A percentile compares a stretch with the other conserved stretches of the same genome.
phyloP scores from a whole-genome alignment of 2,329 filamentous ascomycete genomes.

The Pseudocercospora cruenta region DNA sequence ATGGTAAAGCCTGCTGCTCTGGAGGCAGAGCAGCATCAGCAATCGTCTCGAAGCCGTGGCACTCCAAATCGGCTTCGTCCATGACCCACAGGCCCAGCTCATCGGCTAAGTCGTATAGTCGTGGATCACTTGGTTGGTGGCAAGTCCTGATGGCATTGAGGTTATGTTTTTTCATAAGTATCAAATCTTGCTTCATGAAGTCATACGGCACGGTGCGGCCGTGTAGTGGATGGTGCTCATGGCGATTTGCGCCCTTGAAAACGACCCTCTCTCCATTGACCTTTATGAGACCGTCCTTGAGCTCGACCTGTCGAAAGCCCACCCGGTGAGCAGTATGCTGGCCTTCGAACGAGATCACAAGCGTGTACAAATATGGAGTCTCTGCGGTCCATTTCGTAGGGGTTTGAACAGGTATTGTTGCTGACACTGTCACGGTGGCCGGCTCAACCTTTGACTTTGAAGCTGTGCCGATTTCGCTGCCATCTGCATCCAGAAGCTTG shows the following conservation, averaged over 20 bases:
- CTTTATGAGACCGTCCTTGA: constrained; percentile 61
- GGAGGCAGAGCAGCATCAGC: constrained; percentile 29
- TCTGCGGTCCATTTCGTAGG: constrained; percentile 72
- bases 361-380: constrained; percentile 63
- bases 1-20: constrained; percentile 62
- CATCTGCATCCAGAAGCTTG: constrained; percentile 43
- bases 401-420: constrained; percentile 52
- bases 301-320: constrained; percentile 67
- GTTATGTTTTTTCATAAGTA: constrained; percentile 72
- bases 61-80: constrained; percentile 57
- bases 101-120: constrained; percentile 63
- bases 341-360: constrained; percentile 50
- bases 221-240: constrained; percentile 69
- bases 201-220: constrained; percentile 67
- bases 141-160: constrained; percentile 71
- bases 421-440: constrained; percentile 31
- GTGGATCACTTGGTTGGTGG: constrained; percentile 68
- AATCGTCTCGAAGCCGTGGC: constrained; percentile 49
- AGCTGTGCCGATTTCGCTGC: constrained; percentile 41
- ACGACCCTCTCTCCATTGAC: constrained; percentile 67
- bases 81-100: constrained; percentile 71
- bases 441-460: constrained; percentile 6
- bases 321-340: constrained; percentile 58
- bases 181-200: constrained; percentile 63
- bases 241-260: constrained; percentile 68